These are phyloP conservation scores for Mollisiaceae sp. DNA, from an alignment of 2,329 filamentous ascomycete genomes.

Conservation along the genomic window DNA sequence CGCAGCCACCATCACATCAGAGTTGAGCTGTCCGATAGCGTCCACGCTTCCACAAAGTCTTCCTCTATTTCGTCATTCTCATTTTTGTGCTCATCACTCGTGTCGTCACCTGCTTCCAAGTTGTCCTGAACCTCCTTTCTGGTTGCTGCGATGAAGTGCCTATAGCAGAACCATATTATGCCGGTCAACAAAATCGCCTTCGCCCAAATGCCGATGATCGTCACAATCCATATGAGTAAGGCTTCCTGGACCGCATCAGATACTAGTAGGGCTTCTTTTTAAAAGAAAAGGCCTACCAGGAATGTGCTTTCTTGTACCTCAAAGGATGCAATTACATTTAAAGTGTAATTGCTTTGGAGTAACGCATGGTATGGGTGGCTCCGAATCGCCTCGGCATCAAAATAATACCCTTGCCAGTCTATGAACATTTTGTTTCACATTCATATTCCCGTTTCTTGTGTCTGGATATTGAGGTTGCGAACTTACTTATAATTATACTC, in stretches of 20 bases:
- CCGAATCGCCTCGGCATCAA: background rate
- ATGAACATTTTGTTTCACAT: background rate
- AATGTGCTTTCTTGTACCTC: background rate
- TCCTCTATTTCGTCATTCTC: background rate
- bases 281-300: background rate
- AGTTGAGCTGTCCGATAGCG: background rate
- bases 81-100: background rate
- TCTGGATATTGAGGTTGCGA: background rate
- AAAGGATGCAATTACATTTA: background rate
- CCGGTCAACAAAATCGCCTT: background rate
- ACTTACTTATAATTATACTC: background rate
- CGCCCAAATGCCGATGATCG: constrained; percentile 1
- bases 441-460: background rate
- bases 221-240: background rate
- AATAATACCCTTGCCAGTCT: background rate
- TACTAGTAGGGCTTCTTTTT: background rate
- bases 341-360: background rate
- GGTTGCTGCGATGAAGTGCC: background rate
- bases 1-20: background rate
- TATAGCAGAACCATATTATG: background rate
- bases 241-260: background rate
- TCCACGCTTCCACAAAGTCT: background rate
- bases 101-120: background rate
- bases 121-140: background rate
- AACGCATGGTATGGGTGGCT: background rate